phyloP scores from a whole-genome alignment of 345 rosid species.

The Triadica sebifera region DNA sequence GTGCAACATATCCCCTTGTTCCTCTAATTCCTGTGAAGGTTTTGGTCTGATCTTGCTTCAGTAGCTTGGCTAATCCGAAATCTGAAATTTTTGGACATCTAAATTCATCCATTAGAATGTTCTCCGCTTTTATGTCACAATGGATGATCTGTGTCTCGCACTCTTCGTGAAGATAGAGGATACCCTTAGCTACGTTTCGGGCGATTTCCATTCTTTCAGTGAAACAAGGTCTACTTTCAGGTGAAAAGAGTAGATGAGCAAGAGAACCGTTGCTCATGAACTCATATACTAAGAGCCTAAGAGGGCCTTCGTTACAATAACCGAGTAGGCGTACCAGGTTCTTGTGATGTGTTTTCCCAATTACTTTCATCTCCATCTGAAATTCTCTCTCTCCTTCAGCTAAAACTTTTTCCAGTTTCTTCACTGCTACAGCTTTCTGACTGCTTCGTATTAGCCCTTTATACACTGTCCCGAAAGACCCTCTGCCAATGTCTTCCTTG shows the following conservation, averaged over 20 bases:
- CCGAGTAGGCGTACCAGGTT: too few relatives aligned
- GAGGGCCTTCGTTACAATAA: neutral
- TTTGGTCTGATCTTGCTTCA: neutral
- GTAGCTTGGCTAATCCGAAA: neutral
- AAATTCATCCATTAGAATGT: neutral
- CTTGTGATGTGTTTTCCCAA: too few relatives aligned
- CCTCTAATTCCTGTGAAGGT: neutral
- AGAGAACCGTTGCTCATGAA: neutral
- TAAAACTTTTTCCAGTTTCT: conserved; percentile 20
- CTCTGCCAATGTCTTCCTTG: conserved; percentile 30
- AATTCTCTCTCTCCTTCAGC: neutral
- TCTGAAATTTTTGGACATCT: neutral
- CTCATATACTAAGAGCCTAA: conserved; percentile 1
- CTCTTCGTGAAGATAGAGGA: neutral
- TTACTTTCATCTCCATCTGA: neutral
- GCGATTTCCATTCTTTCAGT: neutral
- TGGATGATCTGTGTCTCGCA: neutral
- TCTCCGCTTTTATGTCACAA: neutral
- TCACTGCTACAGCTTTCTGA: conserved; percentile 25
- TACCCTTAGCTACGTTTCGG: neutral
- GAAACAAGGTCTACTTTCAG: too few relatives aligned
- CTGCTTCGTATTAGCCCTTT: conserved; percentile 10
- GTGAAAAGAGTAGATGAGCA: neutral
- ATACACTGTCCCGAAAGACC: conserved; percentile 33
- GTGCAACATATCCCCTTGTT: too few relatives aligned